Evolutionary conservation across 2,329 filamentous ascomycete genomes (phyloP).

Genomic region (Xylaria sp.): DNA sequence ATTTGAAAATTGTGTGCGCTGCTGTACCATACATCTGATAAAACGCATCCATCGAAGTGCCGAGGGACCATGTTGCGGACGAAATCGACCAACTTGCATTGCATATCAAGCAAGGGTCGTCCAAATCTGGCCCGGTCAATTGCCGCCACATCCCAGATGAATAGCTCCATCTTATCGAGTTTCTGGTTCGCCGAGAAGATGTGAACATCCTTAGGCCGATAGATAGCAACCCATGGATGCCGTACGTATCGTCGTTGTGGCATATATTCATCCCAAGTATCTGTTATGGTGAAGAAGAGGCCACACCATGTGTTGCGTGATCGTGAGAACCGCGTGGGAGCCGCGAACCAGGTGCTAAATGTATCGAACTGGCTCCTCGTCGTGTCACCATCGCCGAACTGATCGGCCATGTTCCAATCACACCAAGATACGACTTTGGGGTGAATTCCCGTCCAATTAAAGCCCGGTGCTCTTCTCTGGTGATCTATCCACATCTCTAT

Average conservation of each 20-base stretch:
- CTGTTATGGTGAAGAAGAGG: slow-evolving; percentile 47
- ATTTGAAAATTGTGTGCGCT: slow-evolving; percentile 26
- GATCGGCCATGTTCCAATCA: slow-evolving; percentile 37
- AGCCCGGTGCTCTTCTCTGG: background rate
- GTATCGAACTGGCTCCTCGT: slow-evolving; percentile 24
- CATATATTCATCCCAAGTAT: slow-evolving; percentile 32
- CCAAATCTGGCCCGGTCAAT: slow-evolving; percentile 20
- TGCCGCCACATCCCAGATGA: slow-evolving; percentile 49
- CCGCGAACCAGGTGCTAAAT: slow-evolving; percentile 36
- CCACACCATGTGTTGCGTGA: slow-evolving; percentile 38
- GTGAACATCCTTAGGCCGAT: slow-evolving; percentile 41
- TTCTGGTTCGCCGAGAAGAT: slow-evolving; percentile 6
- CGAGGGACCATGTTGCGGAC: slow-evolving; percentile 30
- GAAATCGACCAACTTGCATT: slow-evolving; percentile 40
- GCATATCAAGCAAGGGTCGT: slow-evolving; percentile 38
- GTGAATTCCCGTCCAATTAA: slow-evolving; percentile 32
- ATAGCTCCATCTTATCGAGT: slow-evolving; percentile 40
- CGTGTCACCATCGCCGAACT: slow-evolving; percentile 32
- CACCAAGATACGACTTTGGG: slow-evolving; percentile 38
- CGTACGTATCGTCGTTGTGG: slow-evolving; percentile 28
- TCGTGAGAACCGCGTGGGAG: slow-evolving; percentile 4
- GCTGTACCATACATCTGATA: slow-evolving; percentile 45
- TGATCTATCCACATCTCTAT: slow-evolving; percentile 20
- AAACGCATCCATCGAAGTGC: slow-evolving; percentile 31
- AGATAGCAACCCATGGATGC: slow-evolving; percentile 48